Base-by-base conservation (phyloP, 208 protist species). In the Leishmania arabica region DNA sequence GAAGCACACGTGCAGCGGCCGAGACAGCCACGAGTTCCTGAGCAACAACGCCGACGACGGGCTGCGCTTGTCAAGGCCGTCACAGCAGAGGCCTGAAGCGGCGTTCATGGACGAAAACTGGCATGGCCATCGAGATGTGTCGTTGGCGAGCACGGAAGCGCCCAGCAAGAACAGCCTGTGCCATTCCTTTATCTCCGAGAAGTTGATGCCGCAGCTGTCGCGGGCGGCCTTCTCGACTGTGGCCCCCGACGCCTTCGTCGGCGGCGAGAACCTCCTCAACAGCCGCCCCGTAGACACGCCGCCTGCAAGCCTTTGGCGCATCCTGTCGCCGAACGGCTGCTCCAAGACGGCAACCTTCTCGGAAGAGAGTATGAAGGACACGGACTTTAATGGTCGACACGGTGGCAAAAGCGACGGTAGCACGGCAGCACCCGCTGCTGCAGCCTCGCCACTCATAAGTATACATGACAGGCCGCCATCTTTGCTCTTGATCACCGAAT, bases 401-500 rank as follows among this genome's bases (percentile, higher is more conserved):
- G 9, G 75, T 13, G 15, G 58, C 60, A 42, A n/a, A n/a, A 40
- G 4, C 3, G 42, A 73, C 27, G 40, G 27, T 68, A 13, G 62
- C 62, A 68, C 62, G 47, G 47, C 69, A 17, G 17, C 21, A 51
- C 27, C 45, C 40, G 7, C 7, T 19, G 45, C 47, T n/a, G 51
- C 34, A 0, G 77, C 51, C 8, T 68, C 79, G 8, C 34, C 31
- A n/a, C 64, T 65, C n/a, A 65, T 40, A 2, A 15, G 13, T 34
- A 34, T 34, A n/a, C 62, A 69, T 54, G 75, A 54, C 27, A 77
- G 40, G 34, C 66, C 82, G 31, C 78, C 82, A 27, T 72, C 62
- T 45, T 56, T 86, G 62, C 56, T 86, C 17, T 56, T 82, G 65
- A 56, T 80, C 34, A 82, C 82, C 24, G 82, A 80, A 45, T 70